Base-by-base conservation (phyloP, 2,329 filamentous ascomycete species). In the Fusarium sororula region DNA sequence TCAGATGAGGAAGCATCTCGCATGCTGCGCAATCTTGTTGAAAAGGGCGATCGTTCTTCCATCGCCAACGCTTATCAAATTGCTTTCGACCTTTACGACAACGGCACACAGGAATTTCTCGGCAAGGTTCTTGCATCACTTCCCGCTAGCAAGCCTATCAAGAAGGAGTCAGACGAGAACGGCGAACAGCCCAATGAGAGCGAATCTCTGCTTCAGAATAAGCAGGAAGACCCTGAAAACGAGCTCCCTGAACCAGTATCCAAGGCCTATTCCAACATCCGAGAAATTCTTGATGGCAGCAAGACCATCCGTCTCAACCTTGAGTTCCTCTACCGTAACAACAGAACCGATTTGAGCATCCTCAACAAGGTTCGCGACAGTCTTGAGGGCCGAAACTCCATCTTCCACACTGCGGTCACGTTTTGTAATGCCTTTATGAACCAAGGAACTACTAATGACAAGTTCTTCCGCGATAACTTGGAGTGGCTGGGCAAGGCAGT, bases 381-480 rank as follows among this genome's bases (percentile, higher is more conserved):
- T 77, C 86, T 99, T 22, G 96, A 99, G 81, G 95, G 95, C 41
- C 91, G 97, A 60, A 98, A 98, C 84, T 98, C 96, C 38, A 99
- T 99, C 77, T 98, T 98, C 89, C 96, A 99, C 83, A 97, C 95
- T 3, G 95, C 95, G 8, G 94, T 99, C 63, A 98, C 96, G 2
- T 96, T 99, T 79, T 96, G 96, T 80, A 98, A 98, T 79, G 96
- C 95, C 17, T 98, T 99, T 82, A 99, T 99, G 96, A 97, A 99
- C 81, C 95, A 97, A 61, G 97, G 96, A 67, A 99, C 96, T 2
- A 98, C 96, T 0, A 96, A 98, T 78, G 96, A 99, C 84, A 97
- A 96, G 80, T 99, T 99, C 85, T 98, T 99, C 90, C 90, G 97
- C 13, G 95, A 98, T 80, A 99, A 99, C 81, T 85, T 99, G 30